A percentile compares a stretch with the other conserved stretches of the same genome.
phyloP scores from a whole-genome alignment of 768 basidiomycete genomes.

The Omphalotus guepiniiformis region DNA sequence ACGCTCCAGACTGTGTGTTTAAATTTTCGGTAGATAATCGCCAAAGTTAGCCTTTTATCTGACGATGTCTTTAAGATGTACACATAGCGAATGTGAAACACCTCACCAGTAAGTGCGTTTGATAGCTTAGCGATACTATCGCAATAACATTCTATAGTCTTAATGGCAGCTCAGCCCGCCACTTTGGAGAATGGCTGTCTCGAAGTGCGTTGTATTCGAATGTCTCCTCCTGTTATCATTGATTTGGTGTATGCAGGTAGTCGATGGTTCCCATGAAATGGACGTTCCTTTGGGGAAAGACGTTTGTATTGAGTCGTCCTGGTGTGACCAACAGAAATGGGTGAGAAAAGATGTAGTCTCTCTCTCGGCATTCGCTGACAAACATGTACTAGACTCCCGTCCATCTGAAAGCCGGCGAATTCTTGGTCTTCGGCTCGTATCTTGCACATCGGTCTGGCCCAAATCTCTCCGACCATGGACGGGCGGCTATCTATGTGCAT shows the following conservation, averaged over 20 bases:
- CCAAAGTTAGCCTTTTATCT: no score
- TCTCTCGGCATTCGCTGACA: not conserved
- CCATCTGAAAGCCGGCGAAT: conserved; percentile 9
- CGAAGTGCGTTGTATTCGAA: conserved; percentile 4
- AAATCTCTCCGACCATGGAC: conserved; percentile 10
- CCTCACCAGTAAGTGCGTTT: conserved; percentile 2
- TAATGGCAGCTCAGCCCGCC: conserved; percentile 13
- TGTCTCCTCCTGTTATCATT: not conserved
- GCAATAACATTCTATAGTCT: conserved; percentile 5
- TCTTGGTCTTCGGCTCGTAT: conserved; percentile 14
- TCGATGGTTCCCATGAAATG: conserved; percentile 12
- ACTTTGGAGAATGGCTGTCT: conserved; percentile 14
- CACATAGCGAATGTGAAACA: conserved; percentile 10
- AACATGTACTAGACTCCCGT: conserved; percentile 9
- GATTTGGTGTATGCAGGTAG: conserved; percentile 12
- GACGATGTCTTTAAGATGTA: conserved; percentile 5
- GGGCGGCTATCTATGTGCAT: conserved; percentile 11
- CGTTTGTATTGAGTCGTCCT: conserved; percentile 8
- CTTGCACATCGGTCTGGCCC: conserved; percentile 15
- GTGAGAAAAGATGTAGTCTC: not conserved
- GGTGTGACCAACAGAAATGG: conserved; percentile 12
- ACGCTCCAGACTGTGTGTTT: conserved; percentile 11
- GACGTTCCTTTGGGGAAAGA: conserved; percentile 12
- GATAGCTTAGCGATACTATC: not conserved
- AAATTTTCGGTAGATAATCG: no score